Conservation (phyloP, 305 asterid species). For the Fraxinus ornus region DNA sequence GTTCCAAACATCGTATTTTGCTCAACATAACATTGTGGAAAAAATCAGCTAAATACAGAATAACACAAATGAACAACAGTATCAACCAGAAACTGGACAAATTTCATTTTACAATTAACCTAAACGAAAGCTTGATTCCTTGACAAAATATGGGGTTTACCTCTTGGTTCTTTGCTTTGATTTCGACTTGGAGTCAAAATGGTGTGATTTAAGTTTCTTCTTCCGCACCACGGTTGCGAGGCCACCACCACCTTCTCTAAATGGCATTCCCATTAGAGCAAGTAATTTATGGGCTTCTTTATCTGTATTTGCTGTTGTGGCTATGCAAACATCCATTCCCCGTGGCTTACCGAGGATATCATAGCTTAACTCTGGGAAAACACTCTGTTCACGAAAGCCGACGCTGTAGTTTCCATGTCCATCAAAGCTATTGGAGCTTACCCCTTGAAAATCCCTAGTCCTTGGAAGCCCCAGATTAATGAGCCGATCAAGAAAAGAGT, state of each 20-base stretch:
- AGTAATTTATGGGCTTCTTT: conserved; percentile 71
- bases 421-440: conserved; percentile 79
- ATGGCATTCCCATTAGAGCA: conserved; percentile 95
- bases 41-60: not conserved
- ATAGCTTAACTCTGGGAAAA: conserved; percentile 78
- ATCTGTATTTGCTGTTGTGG: conserved; percentile 79
- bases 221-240: conserved; percentile 38
- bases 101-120: conserved; percentile 8
- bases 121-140: conserved; percentile 8
- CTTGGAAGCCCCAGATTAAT: conserved; percentile 90
- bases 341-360: conserved; percentile 77
- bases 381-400: conserved; percentile 78
- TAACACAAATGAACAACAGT: not conserved
- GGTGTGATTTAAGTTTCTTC: conserved; percentile 92
- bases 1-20: not conserved
- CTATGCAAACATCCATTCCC: conserved; percentile 94
- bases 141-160: conserved; percentile 20
- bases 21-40: not conserved
- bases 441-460: conserved; percentile 92
- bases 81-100: conserved; percentile 9
- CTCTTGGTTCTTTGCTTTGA: conserved; percentile 57
- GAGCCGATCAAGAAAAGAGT: conserved; percentile 84
- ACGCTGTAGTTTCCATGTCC: conserved; percentile 90
- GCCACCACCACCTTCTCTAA: conserved; percentile 63
- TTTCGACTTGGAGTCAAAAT: conserved; percentile 78